phyloP scores from a whole-genome alignment of 2,329 filamentous ascomycete species.

The Cytospora schulzeri region DNA sequence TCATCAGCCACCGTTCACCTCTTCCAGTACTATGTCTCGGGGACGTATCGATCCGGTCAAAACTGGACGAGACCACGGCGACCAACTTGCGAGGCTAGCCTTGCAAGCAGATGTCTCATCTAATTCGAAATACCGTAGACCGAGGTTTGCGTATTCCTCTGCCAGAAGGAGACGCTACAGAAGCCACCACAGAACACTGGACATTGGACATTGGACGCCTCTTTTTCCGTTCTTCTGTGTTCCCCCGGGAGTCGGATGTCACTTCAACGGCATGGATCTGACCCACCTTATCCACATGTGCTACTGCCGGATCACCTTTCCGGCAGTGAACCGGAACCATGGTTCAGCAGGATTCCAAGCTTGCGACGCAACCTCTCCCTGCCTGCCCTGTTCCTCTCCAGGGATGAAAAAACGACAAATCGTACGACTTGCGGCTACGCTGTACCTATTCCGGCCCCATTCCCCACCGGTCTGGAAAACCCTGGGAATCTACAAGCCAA shows the following conservation, averaged over 20 bases:
- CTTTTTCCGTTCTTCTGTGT: not conserved
- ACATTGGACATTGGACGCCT: not conserved
- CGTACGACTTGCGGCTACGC: slow-evolving; percentile 11
- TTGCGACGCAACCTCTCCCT: slow-evolving; percentile 13
- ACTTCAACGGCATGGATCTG: not conserved
- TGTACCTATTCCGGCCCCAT: slow-evolving; percentile 4
- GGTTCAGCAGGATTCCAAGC: slow-evolving; percentile 12
- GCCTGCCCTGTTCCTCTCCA: slow-evolving; percentile 4
- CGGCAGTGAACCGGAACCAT: slow-evolving; percentile 15
- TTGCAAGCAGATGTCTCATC: not conserved
- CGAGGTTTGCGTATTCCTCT: not conserved
- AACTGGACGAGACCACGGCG: not conserved
- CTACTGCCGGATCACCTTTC: not conserved
- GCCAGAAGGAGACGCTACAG: not conserved
- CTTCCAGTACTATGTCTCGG: not conserved
- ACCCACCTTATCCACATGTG: slow-evolving; percentile 14
- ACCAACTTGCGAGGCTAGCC: not conserved
- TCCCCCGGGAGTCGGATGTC: not conserved
- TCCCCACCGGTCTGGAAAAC: slow-evolving; percentile 7
- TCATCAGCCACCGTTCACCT: not conserved
- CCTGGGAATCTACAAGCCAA: not conserved
- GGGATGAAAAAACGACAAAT: slow-evolving; percentile 5
- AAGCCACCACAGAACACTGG: slow-evolving; percentile 6
- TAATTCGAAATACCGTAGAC: slow-evolving; percentile 2
- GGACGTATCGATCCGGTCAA: not conserved